Conservation (phyloP, 768 basidiomycete species). For the Russula sp. region DNA sequence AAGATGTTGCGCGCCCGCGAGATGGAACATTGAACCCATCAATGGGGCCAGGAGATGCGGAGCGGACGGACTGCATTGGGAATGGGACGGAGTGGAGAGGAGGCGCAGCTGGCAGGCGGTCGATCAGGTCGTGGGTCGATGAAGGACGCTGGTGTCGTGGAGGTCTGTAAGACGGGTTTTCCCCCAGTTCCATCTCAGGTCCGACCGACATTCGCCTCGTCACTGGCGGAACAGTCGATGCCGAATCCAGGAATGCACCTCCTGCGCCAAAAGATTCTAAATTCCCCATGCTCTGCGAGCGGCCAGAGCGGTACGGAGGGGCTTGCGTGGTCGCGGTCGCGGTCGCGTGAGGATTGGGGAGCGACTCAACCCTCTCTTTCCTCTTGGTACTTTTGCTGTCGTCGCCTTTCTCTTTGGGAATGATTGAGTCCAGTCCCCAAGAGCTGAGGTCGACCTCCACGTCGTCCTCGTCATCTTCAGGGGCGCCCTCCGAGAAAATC, state of each 20-base stretch:
- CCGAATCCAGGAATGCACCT: conserved; percentile 42
- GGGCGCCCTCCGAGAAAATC: conserved; percentile 45
- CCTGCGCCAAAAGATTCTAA: conserved; percentile 48
- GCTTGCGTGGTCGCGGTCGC: conserved; percentile 30
- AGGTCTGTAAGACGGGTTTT: conserved; percentile 37
- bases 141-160: conserved; percentile 45
- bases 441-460: conserved; percentile 76
- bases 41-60: conserved; percentile 32
- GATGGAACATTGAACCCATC: conserved; percentile 26
- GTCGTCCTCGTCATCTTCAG: conserved; percentile 47
- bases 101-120: conserved; percentile 36
- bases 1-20: conserved; percentile 47
- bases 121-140: conserved; percentile 45
- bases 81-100: conserved; percentile 57
- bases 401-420: conserved; percentile 57
- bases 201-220: conserved; percentile 54
- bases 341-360: conserved; percentile 43
- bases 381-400: conserved; percentile 33
- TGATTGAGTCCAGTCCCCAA: conserved; percentile 78
- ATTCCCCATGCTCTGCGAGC: conserved; percentile 64
- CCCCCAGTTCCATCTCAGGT: conserved; percentile 49
- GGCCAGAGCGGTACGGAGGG: conserved; percentile 27
- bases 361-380: conserved; percentile 34
- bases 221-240: conserved; percentile 29
- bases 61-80: conserved; percentile 35